Evolutionary conservation across 352 stramenopile species (phyloP).

Genomic region (Pythium biforme): DNA sequence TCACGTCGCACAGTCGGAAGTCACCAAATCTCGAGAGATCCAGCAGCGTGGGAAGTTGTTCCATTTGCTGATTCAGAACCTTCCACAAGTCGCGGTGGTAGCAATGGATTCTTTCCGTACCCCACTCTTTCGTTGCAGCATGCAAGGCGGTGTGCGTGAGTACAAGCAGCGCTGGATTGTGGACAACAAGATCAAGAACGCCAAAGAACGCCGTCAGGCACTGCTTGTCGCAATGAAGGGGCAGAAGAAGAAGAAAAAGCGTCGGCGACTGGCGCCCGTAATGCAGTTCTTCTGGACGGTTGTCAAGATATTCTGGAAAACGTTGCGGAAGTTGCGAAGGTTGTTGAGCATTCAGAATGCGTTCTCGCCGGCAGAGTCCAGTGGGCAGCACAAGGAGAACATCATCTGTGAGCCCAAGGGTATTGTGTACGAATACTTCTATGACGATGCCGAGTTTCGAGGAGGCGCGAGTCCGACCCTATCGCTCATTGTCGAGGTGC

Average conservation of each 20-base stretch:
- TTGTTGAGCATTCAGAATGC: slow-evolving; percentile 69
- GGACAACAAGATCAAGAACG: slow-evolving; percentile 42
- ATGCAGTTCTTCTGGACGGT: slow-evolving; percentile 36
- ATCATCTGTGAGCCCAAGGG: slow-evolving; percentile 80
- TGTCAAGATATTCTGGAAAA: slow-evolving; percentile 54
- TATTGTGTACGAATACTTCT: slow-evolving; percentile 83
- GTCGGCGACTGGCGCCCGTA: slow-evolving; percentile 27
- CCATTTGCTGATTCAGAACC: slow-evolving; percentile 72
- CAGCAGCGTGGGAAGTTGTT: slow-evolving; percentile 69
- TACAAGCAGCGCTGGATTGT: slow-evolving; percentile 68
- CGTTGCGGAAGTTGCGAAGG: slow-evolving; percentile 37
- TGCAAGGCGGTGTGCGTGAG: slow-evolving; percentile 46
- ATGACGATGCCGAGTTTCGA: slow-evolving; percentile 71
- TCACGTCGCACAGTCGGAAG: slow-evolving; percentile 50
- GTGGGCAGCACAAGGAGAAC: slow-evolving; percentile 40
- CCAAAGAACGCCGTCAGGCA: slow-evolving; percentile 42
- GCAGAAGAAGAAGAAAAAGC: slow-evolving; percentile 26
- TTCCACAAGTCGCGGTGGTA: slow-evolving; percentile 51
- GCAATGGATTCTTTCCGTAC: slow-evolving; percentile 74
- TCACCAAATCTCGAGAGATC: slow-evolving; percentile 44
- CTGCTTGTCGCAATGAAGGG: slow-evolving; percentile 62
- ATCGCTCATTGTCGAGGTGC: slow-evolving; percentile 59
- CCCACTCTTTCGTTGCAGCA: slow-evolving; percentile 67
- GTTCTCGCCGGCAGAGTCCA: slow-evolving; percentile 42
- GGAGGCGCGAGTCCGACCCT: slow-evolving; percentile 59